A percentile compares a stretch with the other conserved stretches of the same genome.
These are phyloP conservation scores for Lagenaria siceraria DNA, from an alignment of 306 rosid species.

Conservation along the genomic window DNA sequence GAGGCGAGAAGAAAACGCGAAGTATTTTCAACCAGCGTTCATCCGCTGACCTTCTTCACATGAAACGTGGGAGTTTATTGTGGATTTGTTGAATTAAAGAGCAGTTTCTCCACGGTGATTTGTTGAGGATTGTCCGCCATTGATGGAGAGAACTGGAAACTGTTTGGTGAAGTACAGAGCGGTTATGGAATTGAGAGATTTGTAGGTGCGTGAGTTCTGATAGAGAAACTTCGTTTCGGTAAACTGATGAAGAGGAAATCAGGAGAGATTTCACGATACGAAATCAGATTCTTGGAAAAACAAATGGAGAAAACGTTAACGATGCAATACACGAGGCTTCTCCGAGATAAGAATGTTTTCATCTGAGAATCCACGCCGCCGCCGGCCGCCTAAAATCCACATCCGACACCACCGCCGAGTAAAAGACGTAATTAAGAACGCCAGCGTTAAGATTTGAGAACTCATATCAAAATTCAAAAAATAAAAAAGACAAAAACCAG, in stretches of 20 bases:
- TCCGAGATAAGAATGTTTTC: neutral
- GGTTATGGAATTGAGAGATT: neutral
- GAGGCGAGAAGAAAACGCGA: slow-evolving; percentile 14
- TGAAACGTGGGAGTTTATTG: neutral
- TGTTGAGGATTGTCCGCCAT: neutral
- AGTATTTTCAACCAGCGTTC: neutral
- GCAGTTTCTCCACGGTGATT: slow-evolving; percentile 6
- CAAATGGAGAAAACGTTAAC: neutral
- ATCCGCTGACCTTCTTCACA: neutral
- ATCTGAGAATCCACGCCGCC: neutral
- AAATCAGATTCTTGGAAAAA: slow-evolving; percentile 8
- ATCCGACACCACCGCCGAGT: slow-evolving; percentile 1
- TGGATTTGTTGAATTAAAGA: neutral
- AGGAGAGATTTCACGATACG: neutral
- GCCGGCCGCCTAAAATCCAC: neutral
- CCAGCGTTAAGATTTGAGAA: neutral
- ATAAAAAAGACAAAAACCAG: neutral
- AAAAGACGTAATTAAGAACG: neutral
- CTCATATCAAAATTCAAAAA: neutral
- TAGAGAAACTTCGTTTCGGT: neutral
- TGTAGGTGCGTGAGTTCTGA: neutral
- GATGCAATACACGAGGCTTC: neutral
- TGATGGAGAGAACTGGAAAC: slow-evolving; percentile 1
- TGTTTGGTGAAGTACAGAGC: neutral
- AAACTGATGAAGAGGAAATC: neutral